These are phyloP conservation scores for Kondoa malvinella DNA, from an alignment of 768 basidiomycete genomes.

Conservation along the genomic window DNA sequence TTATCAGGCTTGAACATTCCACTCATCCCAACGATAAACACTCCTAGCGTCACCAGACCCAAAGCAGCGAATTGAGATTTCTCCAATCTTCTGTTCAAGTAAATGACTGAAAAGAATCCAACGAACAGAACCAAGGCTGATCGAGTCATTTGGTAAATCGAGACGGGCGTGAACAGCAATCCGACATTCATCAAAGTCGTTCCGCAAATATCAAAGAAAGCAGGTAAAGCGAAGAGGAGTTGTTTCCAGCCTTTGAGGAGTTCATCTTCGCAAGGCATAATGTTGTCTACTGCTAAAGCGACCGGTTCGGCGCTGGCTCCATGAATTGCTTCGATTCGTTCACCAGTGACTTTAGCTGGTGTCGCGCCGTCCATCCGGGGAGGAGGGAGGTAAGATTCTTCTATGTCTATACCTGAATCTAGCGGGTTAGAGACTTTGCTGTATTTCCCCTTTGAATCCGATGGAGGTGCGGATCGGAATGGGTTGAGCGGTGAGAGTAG, in stretches of 20 bases:
- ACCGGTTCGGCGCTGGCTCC: constrained; percentile 12
- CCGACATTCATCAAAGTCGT: constrained; percentile 76
- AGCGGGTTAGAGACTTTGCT: not conserved
- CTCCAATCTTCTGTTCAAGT: constrained; percentile 47
- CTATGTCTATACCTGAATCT: constrained; percentile 3
- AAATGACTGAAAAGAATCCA: constrained; percentile 73
- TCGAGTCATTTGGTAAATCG: constrained; percentile 73
- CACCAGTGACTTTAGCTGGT: not conserved
- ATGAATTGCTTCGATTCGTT: constrained; percentile 1
- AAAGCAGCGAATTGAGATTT: constrained; percentile 60
- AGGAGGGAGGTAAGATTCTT: not conserved
- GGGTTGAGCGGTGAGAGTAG: not conserved
- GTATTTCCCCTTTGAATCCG: constrained; percentile 5
- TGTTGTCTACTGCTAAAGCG: constrained; percentile 6
- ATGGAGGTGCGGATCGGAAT: not conserved
- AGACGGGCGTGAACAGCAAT: constrained; percentile 86
- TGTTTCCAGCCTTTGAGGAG: constrained; percentile 30
- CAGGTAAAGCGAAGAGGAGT: constrained; percentile 75
- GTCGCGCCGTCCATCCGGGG: not conserved
- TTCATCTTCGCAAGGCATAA: constrained; percentile 8
- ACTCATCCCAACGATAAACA: constrained; percentile 49
- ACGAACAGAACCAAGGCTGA: constrained; percentile 44
- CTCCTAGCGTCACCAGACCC: constrained; percentile 32
- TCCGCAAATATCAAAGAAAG: constrained; percentile 31
- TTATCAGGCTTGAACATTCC: constrained; percentile 66